These are phyloP conservation scores for Tremellales sp. DNA, from an alignment of 1,284 basidiomycete species.

Conservation along the genomic window DNA sequence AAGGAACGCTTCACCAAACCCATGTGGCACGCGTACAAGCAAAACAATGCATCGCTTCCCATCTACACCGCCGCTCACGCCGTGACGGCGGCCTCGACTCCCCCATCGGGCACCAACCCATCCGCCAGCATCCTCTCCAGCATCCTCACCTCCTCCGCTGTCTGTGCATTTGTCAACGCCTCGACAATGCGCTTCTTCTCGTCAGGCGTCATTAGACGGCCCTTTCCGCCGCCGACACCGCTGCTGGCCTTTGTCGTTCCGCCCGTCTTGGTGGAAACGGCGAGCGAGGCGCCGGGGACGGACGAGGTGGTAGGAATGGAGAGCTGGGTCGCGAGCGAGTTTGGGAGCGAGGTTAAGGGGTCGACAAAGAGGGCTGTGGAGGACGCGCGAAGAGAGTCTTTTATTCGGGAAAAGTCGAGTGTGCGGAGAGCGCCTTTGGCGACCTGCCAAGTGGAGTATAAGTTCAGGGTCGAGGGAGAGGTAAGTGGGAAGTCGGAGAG, in stretches of 20 bases:
- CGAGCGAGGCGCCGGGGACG: conserved; percentile 56
- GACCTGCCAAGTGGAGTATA: conserved; percentile 18
- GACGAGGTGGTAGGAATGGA: conserved; percentile 65
- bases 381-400: conserved; percentile 78
- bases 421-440: conserved; percentile 65
- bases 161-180: conserved; percentile 84
- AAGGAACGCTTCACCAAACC: no score
- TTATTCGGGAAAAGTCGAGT: conserved; percentile 93
- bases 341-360: conserved; percentile 66
- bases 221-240: conserved; percentile 39
- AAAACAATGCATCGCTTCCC: no score
- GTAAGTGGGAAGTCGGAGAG: not conserved
- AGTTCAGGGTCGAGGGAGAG: not conserved
- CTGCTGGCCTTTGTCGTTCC: conserved; percentile 14
- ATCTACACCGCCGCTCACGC: conserved; percentile 1
- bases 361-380: conserved; percentile 72
- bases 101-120: conserved; percentile 66
- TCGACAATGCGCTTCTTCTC: conserved; percentile 85
- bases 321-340: conserved; percentile 73
- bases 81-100: conserved; percentile 16
- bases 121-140: conserved; percentile 83
- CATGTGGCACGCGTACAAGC: no score
- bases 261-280: conserved; percentile 50
- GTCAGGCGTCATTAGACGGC: conserved; percentile 84
- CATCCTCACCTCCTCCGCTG: conserved; percentile 82